phyloP scores from a whole-genome alignment of 495 filamentous ascomycete species.

The Ascodesmis nigricans region DNA sequence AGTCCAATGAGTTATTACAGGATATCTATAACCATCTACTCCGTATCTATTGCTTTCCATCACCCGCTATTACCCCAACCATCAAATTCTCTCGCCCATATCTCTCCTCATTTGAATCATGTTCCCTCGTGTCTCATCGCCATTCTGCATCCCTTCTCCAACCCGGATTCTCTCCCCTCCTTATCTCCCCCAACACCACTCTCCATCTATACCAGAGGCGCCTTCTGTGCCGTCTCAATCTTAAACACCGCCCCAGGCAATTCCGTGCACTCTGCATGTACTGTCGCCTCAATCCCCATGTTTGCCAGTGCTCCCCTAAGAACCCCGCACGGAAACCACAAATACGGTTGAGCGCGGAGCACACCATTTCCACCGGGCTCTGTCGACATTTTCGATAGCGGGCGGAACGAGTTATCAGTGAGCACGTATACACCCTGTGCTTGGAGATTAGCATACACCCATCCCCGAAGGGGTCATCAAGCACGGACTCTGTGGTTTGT shows the following conservation, averaged over 20 bases:
- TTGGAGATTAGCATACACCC: too few species aligned
- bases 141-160: too few species aligned
- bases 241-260: constrained; percentile 83
- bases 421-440: constrained; percentile 82
- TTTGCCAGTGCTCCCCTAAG: constrained; percentile 72
- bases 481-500: constrained; percentile 67
- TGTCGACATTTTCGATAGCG: constrained; percentile 68
- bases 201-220: constrained; percentile 9
- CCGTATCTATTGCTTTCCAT: too few species aligned
- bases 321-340: constrained; percentile 87
- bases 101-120: too few species aligned
- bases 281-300: constrained; percentile 74
- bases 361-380: constrained; percentile 49
- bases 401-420: constrained; percentile 80
- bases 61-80: too few species aligned
- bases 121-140: too few species aligned
- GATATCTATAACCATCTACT: too few species aligned
- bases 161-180: constrained; percentile 1
- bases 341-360: constrained; percentile 61
- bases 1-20: too few species aligned
- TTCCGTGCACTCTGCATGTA: constrained; percentile 70
- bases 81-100: too few species aligned
- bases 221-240: too few species aligned
- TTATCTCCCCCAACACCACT: constrained; percentile 7
- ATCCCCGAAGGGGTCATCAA: neutral